Conservation (phyloP, 2,329 filamentous ascomycete genomes). For the Botrytis pseudocinerea region DNA sequence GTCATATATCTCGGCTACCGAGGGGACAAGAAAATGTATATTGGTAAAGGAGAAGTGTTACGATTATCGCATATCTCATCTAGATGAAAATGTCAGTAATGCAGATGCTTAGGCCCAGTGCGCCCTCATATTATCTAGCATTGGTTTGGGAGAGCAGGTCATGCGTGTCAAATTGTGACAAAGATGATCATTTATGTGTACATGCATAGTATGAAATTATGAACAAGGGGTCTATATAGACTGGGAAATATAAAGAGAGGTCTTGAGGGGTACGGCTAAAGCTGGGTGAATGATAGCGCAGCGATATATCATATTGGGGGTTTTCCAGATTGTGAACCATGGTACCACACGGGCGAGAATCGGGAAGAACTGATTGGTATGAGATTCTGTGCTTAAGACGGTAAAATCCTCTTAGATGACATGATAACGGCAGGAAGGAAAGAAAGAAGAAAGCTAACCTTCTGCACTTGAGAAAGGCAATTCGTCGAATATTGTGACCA, state of each 20-base stretch:
- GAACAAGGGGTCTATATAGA: background rate
- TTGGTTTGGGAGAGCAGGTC: background rate
- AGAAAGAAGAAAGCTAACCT: background rate
- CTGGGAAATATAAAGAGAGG: background rate
- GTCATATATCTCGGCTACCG: background rate
- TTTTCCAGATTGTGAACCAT: background rate
- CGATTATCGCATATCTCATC: slow-evolving; percentile 8
- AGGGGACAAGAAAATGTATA: background rate
- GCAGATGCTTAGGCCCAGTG: background rate
- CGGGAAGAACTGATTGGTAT: background rate
- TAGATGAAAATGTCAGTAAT: background rate
- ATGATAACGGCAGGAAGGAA: background rate
- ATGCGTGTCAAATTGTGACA: background rate
- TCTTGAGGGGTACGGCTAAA: background rate
- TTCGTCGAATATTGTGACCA: background rate
- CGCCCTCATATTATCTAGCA: background rate
- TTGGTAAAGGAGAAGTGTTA: background rate
- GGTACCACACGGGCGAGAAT: too few relatives aligned
- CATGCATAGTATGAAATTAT: background rate
- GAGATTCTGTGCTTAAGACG: background rate
- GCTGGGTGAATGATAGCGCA: background rate
- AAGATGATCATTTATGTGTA: background rate
- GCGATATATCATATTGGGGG: slow-evolving; percentile 5
- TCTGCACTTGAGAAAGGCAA: background rate
- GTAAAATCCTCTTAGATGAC: background rate